Evolutionary conservation across 768 basidiomycete genomes (phyloP), one percentile per base, ranked within the genome.

Genomic region (Daedaleopsis nitida): DNA sequence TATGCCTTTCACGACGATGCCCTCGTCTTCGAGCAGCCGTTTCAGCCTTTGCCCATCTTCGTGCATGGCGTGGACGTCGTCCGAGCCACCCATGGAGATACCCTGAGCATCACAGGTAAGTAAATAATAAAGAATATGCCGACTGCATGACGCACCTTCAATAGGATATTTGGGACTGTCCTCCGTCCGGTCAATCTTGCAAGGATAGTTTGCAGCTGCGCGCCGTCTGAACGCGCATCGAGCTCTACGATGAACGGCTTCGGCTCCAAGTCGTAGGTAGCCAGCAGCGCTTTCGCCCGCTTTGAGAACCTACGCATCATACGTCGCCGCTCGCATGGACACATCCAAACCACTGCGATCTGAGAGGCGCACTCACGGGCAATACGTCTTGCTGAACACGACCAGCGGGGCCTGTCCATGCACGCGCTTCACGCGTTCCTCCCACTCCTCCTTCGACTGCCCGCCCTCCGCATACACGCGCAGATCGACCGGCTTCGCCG

Each of bases 341-440:
- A 24, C 47, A 45, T n/a, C 10, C 43, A 16, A 11, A 14, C 4
- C 52, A 5, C 13, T 6, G 9, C 27, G 27, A 37, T 8, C n/a
- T 19, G 1, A 59, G 19, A 21, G 37, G 32, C 17, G 47, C 21
- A 81, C 86, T 65, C 70, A 92, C 89, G 83, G 85, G 82, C 92
- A 93, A 68, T 86, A 89, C 23, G 88, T 83, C 80, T 94, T 94
- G 79, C 91, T 92, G 68, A 94, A 92, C 13, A 94, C 85, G 48
- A 93, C 77, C 8, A 94, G 73, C 2, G 91, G 91, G 66, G 83
- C 78, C 35, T 82, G 72, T 17, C 77, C 68, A 39, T 81, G 75
- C 50, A 92, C 66, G 21, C 67, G 68, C 45, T 68, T 69, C 17
- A 79, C 72, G 45, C 83, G 76, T 61, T 74, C 72, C 38, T 64